Base-by-base conservation (phyloP, 2,329 filamentous ascomycete species). In the Ilyonectria destructans region DNA sequence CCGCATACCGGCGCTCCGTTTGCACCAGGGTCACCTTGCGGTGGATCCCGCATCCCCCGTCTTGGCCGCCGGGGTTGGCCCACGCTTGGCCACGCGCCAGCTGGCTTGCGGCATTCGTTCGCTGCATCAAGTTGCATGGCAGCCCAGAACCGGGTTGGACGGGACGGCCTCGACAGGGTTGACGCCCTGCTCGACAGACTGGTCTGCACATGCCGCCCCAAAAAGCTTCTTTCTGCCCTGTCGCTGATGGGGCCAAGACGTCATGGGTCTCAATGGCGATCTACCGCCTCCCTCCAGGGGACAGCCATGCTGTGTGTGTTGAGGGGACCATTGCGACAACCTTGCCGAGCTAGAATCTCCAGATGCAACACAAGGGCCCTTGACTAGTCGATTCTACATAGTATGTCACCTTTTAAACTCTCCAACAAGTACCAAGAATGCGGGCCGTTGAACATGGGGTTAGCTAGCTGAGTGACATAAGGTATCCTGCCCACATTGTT, bases 141-240 rank as follows among this genome's bases (percentile, higher is more conserved):
- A 6, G 37, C 13, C 37, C 37, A 15, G 37, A 17, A 15, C 17
- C 13, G 13, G 33, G 37, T 15, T 40, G 37, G 37, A 40, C 17
- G 37, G 37, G 37, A 40, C 12, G 13, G 12, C 6, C 17, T 40
- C 37, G 37, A 40, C 37, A 40, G 37, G 37, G 37, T 40, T 40
- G 13, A 6, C 37, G 17, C 37, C 37, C 37, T 40, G 13, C 7
- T 58, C 49, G 37, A 29, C 29, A 46, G 35, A 26, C 23, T 29
- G 15, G 19, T 56, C 59, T 15, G 43, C 37, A 40, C 37, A 40
- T 26, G 33, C 62, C 48, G 58, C 57, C 52, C 57, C 9, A 48
- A 62, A 65, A 68, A 65, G 62, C 66, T 68, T 68, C 48, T 65
- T 65, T 62, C 55, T 6, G 31, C 31, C 43, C 29, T 37, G 29